Conservation (phyloP, 2,329 filamentous ascomycete species). For the Graphilbum ipis-grandicollis region DNA sequence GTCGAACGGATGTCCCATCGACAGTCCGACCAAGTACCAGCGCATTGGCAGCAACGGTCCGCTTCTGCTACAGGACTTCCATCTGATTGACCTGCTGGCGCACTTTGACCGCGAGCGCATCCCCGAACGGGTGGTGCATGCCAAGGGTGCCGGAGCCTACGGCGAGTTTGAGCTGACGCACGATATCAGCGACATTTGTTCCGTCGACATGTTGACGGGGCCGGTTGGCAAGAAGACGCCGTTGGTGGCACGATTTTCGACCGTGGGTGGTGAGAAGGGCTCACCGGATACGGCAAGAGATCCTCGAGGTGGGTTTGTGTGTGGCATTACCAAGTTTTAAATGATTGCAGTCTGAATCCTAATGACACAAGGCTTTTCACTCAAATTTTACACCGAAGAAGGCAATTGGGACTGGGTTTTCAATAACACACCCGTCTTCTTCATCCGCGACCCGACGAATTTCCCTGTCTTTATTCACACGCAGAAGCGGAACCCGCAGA, state of each 20-base stretch:
- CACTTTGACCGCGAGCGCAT: slow-evolving; percentile 27
- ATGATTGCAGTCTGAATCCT: too few species aligned
- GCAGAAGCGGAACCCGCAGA: slow-evolving; percentile 59
- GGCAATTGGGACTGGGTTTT: slow-evolving; percentile 58
- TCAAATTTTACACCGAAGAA: slow-evolving; percentile 60
- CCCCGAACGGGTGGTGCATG: slow-evolving; percentile 12
- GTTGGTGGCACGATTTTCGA: slow-evolving; percentile 56
- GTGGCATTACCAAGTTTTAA: too few species aligned
- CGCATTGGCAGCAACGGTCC: slow-evolving; percentile 23
- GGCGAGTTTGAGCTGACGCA: slow-evolving; percentile 12
- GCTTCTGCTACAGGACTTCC: slow-evolving; percentile 46
- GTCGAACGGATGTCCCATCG: slow-evolving; percentile 40
- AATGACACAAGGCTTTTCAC: slow-evolving; percentile 48
- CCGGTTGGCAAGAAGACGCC: slow-evolving; percentile 27
- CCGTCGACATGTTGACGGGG: slow-evolving; percentile 7
- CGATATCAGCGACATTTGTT: slow-evolving; percentile 8
- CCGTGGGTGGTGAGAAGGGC: slow-evolving; percentile 54
- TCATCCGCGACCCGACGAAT: slow-evolving; percentile 56
- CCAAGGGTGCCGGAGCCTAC: slow-evolving; percentile 12
- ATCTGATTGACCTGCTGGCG: slow-evolving; percentile 43
- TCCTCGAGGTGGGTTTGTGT: slow-evolving; percentile 46
- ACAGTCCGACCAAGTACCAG: slow-evolving; percentile 21
- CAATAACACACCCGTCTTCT: slow-evolving; percentile 66
- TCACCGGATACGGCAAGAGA: slow-evolving; percentile 64
- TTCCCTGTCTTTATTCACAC: slow-evolving; percentile 64